A percentile compares a stretch with the other conserved stretches of the same genome.
Evolutionary conservation across 768 basidiomycete species (phyloP).

Genomic region (Coprinopsis marcescibilis): DNA sequence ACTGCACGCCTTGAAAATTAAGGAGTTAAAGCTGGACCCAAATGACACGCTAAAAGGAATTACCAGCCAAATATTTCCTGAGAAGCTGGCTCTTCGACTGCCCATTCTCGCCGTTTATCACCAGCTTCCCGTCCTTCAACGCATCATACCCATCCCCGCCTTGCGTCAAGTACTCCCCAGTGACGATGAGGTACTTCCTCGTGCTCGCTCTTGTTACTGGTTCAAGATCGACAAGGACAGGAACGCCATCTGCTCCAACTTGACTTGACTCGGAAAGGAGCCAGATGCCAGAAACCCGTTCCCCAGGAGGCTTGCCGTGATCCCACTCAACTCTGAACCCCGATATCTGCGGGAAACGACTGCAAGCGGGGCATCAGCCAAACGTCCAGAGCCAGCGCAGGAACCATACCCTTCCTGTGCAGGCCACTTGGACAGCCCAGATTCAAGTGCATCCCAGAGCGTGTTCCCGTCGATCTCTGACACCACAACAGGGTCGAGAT

Average conservation of each 20-base stretch:
- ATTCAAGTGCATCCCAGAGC: slow-evolving; percentile 77
- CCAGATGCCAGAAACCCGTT: slow-evolving; percentile 71
- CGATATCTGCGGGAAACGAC: slow-evolving; percentile 83
- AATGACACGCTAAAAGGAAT: neutral
- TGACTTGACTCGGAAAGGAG: slow-evolving; percentile 28
- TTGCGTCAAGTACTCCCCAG: neutral
- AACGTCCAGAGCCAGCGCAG: neutral
- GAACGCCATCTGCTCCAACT: neutral
- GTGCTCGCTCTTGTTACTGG: neutral
- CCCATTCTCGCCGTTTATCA: neutral
- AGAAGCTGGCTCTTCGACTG: neutral
- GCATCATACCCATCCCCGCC: slow-evolving; percentile 1
- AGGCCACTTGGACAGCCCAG: slow-evolving; percentile 69
- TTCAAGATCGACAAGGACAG: neutral
- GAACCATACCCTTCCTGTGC: slow-evolving; percentile 77
- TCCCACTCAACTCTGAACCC: slow-evolving; percentile 89
- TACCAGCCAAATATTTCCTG: neutral
- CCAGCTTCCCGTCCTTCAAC: neutral
- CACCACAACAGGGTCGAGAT: slow-evolving; percentile 79
- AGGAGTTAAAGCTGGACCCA: neutral
- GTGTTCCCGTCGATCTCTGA: slow-evolving; percentile 71
- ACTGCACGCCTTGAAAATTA: neutral
- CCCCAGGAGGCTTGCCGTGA: slow-evolving; percentile 60
- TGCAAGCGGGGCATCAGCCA: slow-evolving; percentile 20
- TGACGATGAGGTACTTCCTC: neutral